Evolutionary conservation across 495 filamentous ascomycete genomes (phyloP), one percentile per base, ranked within the genome.

Genomic region (Hypoxylon lienhwacheense): DNA sequence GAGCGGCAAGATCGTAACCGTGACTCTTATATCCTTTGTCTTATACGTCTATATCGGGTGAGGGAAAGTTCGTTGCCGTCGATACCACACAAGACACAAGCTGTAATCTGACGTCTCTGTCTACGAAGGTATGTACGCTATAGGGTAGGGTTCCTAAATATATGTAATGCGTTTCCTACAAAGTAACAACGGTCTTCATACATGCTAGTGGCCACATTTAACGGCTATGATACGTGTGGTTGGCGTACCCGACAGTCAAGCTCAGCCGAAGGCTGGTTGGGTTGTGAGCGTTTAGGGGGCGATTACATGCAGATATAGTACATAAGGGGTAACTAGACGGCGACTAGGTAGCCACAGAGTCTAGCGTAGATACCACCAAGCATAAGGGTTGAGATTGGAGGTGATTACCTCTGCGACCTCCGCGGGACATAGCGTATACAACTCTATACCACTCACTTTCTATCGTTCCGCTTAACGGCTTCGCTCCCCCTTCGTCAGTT

Each of bases 31-130:
- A 39, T 24, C 7, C 29, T 28, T 11, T 25, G 20, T 11, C 26
- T 34, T 20, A 14, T 16, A 12, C 20, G 28, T 10, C 8, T 48
- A 48, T n/a, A 24, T 43, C 32, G 10, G 7, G 40, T 22, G 26
- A 33, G 41, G 46, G 43, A 51, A 20, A 17, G n/a, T n/a, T 25
- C 25, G 26, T 42, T 4, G 47, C 41, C 16, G 17, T 28, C 34
- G 12, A 25, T 3, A 21, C 12, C 34, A 12, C 43, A 42, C 44
- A 33, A 39, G 24, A 24, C 15, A 51, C 26, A 33, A 25, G 20
- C 17, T 26, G 44, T 43, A 12, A 29, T 8, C 4, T 32, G 31
- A 19, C 24, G 14, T 4, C 28, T n/a, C 2, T 2, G 10, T n/a
- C 12, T n/a, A 10, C 28, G 10, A 31, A 8, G 7, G 7, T 31